Evolutionary conservation across 306 rosid genomes (phyloP).

Genomic region (Malus fusca): DNA sequence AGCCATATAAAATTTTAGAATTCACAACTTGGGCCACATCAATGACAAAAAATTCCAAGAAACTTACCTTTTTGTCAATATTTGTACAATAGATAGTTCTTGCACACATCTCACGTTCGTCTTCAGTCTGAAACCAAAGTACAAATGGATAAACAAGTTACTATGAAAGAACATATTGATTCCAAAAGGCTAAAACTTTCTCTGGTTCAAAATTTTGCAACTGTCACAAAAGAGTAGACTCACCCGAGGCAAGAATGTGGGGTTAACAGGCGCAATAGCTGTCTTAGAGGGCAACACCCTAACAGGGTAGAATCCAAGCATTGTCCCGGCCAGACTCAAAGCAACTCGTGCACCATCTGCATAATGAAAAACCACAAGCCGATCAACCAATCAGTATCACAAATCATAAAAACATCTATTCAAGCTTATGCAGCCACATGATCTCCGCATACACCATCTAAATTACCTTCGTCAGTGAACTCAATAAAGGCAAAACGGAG

Average conservation of each 20-base stretch:
- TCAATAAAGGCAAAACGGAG: conserved; percentile 43
- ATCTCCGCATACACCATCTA: neutral
- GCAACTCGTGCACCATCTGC: conserved; percentile 38
- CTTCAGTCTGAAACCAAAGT: conserved; percentile 18
- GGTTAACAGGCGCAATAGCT: conserved; percentile 46
- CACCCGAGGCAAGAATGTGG: conserved; percentile 40
- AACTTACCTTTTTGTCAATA: conserved; percentile 39
- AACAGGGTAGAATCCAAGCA: conserved; percentile 46
- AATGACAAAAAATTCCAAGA: neutral
- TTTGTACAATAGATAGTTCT: conserved; percentile 41
- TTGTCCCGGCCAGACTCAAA: conserved; percentile 39
- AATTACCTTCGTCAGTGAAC: conserved; percentile 37
- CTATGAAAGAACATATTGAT: neutral
- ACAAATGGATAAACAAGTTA: neutral
- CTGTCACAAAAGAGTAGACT: conserved; percentile 3
- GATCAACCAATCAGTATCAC: neutral
- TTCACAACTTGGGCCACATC: neutral
- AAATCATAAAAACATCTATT: neutral
- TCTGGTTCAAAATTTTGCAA: neutral
- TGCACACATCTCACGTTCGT: conserved; percentile 45
- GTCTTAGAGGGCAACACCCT: conserved; percentile 43
- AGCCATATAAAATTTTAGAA: neutral
- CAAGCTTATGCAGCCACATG: neutral
- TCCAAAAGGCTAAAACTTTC: neutral
- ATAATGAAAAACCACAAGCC: neutral